Evolutionary conservation across 495 filamentous ascomycete genomes (phyloP).

Genomic region (Penicillium alfredii): DNA sequence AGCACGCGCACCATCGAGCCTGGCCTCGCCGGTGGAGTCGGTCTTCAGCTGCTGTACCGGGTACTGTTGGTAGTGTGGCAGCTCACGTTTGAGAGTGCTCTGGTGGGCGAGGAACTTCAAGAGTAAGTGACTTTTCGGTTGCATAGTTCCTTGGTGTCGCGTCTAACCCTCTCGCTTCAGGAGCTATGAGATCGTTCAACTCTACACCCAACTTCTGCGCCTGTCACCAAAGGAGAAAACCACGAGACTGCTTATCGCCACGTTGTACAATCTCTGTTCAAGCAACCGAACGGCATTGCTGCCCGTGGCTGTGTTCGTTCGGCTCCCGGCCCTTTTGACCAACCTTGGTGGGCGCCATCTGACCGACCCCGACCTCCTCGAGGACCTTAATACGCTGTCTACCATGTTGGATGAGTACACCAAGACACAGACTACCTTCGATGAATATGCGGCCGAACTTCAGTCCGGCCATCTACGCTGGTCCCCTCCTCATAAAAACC

Average conservation of each 20-base stretch:
- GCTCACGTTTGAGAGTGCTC: conserved; percentile 80
- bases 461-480: conserved; percentile 85
- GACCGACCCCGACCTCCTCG: conserved; percentile 80
- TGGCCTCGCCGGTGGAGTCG: conserved; percentile 71
- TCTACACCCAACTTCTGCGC: conserved; percentile 84
- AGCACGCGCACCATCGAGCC: conserved; percentile 58
- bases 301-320: conserved; percentile 72
- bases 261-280: conserved; percentile 75
- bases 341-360: conserved; percentile 79
- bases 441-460: conserved; percentile 89
- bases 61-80: conserved; percentile 92
- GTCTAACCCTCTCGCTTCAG: conserved; percentile 36
- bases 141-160: background rate
- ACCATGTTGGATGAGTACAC: conserved; percentile 88
- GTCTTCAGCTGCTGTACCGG: conserved; percentile 90
- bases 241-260: conserved; percentile 83
- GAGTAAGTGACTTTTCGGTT: conserved; percentile 51
- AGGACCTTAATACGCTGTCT: conserved; percentile 70
- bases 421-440: conserved; percentile 93
- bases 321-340: conserved; percentile 72
- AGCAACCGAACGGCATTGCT: conserved; percentile 72
- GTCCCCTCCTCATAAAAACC: conserved; percentile 90
- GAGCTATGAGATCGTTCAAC: conserved; percentile 84
- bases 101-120: conserved; percentile 81
- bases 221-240: conserved; percentile 97